phyloP scores from a whole-genome alignment of 192 early-diverging fungal species.

The Coemansia sp. region DNA sequence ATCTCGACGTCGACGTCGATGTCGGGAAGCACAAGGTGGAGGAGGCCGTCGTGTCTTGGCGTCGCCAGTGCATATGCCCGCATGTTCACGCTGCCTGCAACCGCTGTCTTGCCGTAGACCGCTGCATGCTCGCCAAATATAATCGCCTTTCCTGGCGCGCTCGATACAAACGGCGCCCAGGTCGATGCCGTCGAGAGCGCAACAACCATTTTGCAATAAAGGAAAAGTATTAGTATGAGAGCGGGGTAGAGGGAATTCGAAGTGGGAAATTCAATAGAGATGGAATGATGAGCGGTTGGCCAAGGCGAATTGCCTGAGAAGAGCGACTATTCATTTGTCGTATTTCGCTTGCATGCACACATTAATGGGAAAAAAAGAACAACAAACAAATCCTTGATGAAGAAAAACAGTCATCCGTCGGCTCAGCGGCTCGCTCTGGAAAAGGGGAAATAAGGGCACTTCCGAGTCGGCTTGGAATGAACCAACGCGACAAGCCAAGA shows the following conservation, averaged over 20 bases:
- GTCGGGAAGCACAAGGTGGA: constrained; percentile 64
- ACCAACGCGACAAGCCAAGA: too few relatives aligned
- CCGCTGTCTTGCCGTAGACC: constrained; percentile 85
- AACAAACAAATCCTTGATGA: too few relatives aligned
- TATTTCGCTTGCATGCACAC: too few relatives aligned
- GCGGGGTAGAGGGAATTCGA: background rate
- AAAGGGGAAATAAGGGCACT: too few relatives aligned
- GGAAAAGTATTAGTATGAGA: background rate
- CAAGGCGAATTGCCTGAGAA: too few relatives aligned
- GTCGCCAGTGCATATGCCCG: constrained; percentile 67
- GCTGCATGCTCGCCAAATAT: constrained; percentile 98
- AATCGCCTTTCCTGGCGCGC: constrained; percentile 96
- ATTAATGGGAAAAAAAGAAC: too few relatives aligned
- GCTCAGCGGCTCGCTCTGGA: too few relatives aligned
- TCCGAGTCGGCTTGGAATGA: too few relatives aligned
- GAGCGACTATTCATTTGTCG: too few relatives aligned
- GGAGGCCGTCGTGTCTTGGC: constrained; percentile 44
- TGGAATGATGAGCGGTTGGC: too few relatives aligned
- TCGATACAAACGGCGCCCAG: constrained; percentile 55
- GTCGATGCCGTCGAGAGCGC: background rate
- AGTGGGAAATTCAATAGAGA: too few relatives aligned
- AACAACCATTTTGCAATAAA: constrained; percentile 20
- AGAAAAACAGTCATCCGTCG: too few relatives aligned
- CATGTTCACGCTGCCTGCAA: constrained; percentile 78
- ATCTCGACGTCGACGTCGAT: constrained; percentile 49